Evolutionary conservation across 495 filamentous ascomycete genomes (phyloP), one percentile per base, ranked within the genome.

Genomic region (Cenococcum geophilum): DNA sequence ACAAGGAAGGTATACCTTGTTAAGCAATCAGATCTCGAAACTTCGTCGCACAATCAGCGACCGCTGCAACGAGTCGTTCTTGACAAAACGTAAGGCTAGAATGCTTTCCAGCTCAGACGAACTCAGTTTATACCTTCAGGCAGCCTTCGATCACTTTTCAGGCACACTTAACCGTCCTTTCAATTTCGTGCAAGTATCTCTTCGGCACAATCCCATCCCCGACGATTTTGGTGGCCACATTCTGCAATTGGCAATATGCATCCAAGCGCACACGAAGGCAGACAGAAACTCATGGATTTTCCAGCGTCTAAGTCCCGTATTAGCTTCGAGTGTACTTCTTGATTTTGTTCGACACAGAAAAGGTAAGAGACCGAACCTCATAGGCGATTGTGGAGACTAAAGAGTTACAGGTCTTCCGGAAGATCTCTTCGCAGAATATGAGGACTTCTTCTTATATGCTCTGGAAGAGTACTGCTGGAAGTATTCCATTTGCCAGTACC

Each of bases 161-260:
- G 45, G 61, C 10, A 65, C 63, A 21, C 60, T 73, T 3, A 67
- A 73, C 20, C 48, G 47, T 2, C 72, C 76, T 0, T 79, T 79
- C 60, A 64, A 79, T 61, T 79, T 78, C 60, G 67, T 76, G 4
- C 27, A 74, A 16, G 71, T 62, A 14, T 68, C 74, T 14, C 64
- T 77, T 27, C 16, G 36, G 14, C 64, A 69, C 37, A 75, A 68
- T 47, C 75, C 76, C 1, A 74, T 77, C 22, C 76, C 72, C 5
- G 47, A 42, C 16, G 69, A 75, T 34, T 72, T 77, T 40, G 63
- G 66, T 4, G 71, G 61, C 8, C 68, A 74, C 22, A 74, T 75
- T 47, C 54, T 74, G 0, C 64, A 63, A 20, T 50, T 73, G 4
- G 73, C 73, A 20, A 53, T 66, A 14, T 43, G 49, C 6, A 49